Percentiles rank a stretch among this genome's conserved stretches.
Conservation (phyloP, 2,329 filamentous ascomycete species). For the Aspergillus tamarii region DNA sequence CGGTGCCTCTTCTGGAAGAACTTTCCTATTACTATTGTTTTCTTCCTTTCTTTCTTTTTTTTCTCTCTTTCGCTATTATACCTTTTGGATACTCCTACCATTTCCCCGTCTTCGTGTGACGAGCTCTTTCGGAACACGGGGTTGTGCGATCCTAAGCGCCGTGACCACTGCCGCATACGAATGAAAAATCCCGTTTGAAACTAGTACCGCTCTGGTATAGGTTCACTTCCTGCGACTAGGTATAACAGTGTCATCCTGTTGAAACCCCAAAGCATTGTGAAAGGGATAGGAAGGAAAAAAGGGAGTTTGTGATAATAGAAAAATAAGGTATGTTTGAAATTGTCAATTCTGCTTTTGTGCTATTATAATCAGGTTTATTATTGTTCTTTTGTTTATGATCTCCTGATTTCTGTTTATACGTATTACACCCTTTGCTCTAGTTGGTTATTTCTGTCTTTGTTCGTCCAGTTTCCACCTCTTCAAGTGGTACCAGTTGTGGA, state of each 20-base stretch:
- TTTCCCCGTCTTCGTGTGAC: background rate
- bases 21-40: slow-evolving; percentile 6
- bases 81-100: background rate
- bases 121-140: background rate
- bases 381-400: background rate
- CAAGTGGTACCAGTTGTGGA: slow-evolving; percentile 18
- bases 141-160: background rate
- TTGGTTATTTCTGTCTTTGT: slow-evolving; percentile 1
- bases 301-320: background rate
- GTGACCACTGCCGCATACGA: slow-evolving; percentile 12
- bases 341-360: background rate
- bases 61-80: background rate
- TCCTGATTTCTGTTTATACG: background rate
- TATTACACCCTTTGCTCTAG: background rate
- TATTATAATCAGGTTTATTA: background rate
- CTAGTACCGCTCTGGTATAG: slow-evolving; percentile 18
- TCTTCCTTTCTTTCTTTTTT: slow-evolving; percentile 12
- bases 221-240: slow-evolving; percentile 3
- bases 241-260: background rate
- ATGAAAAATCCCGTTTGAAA: slow-evolving; percentile 17
- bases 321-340: slow-evolving; percentile 5
- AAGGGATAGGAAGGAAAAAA: background rate
- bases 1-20: slow-evolving; percentile 20
- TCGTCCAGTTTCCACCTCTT: background rate
- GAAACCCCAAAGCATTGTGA: background rate